Percentiles rank a stretch among this genome's conserved stretches.
phyloP scores from a whole-genome alignment of 495 filamentous ascomycete species.

The Annulohypoxylon stygium region DNA sequence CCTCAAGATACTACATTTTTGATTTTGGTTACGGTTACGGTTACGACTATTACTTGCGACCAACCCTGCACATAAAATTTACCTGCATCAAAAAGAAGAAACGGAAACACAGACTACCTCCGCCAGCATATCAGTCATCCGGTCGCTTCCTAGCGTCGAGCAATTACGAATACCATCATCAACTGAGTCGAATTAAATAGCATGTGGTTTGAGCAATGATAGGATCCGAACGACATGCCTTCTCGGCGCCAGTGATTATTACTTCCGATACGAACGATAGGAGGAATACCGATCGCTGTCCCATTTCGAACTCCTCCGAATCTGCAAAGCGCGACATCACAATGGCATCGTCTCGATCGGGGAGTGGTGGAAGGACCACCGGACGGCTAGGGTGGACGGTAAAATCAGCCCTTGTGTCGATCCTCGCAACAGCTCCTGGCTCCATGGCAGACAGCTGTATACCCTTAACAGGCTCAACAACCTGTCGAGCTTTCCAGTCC shows the following conservation, averaged over 20 bases:
- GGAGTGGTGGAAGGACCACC: constrained; percentile 21
- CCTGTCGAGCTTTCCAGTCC: constrained; percentile 84
- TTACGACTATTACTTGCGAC: constrained; percentile 43
- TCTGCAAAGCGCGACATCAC: constrained; percentile 14
- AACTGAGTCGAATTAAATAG: constrained; percentile 25
- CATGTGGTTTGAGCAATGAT: constrained; percentile 49
- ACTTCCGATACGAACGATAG: constrained; percentile 19
- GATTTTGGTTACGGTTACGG: constrained; percentile 42
- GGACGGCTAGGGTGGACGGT: constrained; percentile 26
- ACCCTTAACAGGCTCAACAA: constrained; percentile 79
- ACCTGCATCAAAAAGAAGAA: constrained; percentile 26
- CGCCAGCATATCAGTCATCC: constrained; percentile 28
- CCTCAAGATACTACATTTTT: constrained; percentile 33
- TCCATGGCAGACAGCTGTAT: constrained; percentile 71
- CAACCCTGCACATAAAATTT: constrained; percentile 37
- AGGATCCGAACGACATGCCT: constrained; percentile 47
- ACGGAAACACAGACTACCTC: constrained; percentile 20
- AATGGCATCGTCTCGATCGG: constrained; percentile 26
- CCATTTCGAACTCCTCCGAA: constrained; percentile 16
- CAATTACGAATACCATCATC: constrained; percentile 11
- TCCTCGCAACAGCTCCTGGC: constrained; percentile 51
- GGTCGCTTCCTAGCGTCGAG: constrained; percentile 1
- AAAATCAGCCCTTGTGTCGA: constrained; percentile 44
- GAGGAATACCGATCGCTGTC: constrained; percentile 24
- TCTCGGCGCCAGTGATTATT: constrained; percentile 34